A percentile compares a stretch with the other conserved stretches of the same genome.
Conservation (phyloP, 2,329 filamentous ascomycete genomes). For the Helminthosporium solani region DNA sequence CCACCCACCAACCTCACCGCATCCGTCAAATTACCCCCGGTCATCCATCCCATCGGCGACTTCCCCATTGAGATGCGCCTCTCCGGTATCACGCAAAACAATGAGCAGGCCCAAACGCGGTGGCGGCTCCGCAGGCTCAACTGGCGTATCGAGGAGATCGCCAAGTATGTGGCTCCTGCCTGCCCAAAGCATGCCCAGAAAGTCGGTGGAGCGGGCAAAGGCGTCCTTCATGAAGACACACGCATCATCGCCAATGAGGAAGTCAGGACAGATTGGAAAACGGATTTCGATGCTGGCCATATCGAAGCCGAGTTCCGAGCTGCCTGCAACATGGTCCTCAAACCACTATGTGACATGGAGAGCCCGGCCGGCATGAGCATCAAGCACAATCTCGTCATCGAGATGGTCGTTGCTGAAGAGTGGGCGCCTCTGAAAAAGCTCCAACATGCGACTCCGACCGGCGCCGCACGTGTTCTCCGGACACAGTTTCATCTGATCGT, state of each 20-base stretch:
- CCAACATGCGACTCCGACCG: slow-evolving; percentile 78
- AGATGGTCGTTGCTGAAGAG: slow-evolving; percentile 93
- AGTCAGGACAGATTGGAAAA: slow-evolving; percentile 88
- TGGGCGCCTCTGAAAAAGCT: slow-evolving; percentile 70
- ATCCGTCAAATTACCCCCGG: slow-evolving; percentile 75
- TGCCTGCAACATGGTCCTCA: slow-evolving; percentile 59
- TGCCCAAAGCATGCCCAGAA: slow-evolving; percentile 74
- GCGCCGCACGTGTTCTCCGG: slow-evolving; percentile 83
- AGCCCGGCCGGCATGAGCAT: slow-evolving; percentile 74
- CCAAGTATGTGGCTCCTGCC: slow-evolving; percentile 74
- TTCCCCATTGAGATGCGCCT: slow-evolving; percentile 79
- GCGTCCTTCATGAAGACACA: slow-evolving; percentile 70
- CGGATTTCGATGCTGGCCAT: slow-evolving; percentile 69
- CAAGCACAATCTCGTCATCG: slow-evolving; percentile 81
- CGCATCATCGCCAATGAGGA: slow-evolving; percentile 79
- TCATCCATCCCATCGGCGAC: slow-evolving; percentile 82
- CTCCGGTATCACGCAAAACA: slow-evolving; percentile 76
- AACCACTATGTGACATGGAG: slow-evolving; percentile 76
- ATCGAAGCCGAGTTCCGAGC: slow-evolving; percentile 80
- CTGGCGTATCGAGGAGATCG: slow-evolving; percentile 89
- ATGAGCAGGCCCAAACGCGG: slow-evolving; percentile 68
- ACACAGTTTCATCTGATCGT: slow-evolving; percentile 86
- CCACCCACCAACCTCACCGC: slow-evolving; percentile 93
- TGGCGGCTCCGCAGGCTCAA: slow-evolving; percentile 91
- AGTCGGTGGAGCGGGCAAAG: slow-evolving; percentile 66